Evolutionary conservation across 352 stramenopile genomes (phyloP).

Genomic region (Pythium dissotocum): DNA sequence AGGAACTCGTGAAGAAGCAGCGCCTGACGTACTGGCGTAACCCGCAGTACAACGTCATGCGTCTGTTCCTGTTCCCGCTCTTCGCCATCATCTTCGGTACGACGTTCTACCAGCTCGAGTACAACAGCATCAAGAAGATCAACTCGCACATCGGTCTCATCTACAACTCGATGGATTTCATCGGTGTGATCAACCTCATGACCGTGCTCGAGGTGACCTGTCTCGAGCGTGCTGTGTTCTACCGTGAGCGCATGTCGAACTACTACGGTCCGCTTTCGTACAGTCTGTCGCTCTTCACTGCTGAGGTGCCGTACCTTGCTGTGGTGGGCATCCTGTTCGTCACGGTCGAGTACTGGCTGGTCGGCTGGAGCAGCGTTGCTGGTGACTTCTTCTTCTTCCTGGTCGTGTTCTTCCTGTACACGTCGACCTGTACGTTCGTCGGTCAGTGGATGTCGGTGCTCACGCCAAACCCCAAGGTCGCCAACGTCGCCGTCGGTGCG

Average conservation of each 20-base stretch:
- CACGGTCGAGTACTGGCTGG: slow-evolving; percentile 65
- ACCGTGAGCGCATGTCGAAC: slow-evolving; percentile 70
- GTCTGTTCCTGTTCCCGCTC: slow-evolving; percentile 49
- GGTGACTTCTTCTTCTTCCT: slow-evolving; percentile 50
- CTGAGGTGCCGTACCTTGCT: slow-evolving; percentile 64
- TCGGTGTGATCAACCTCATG: slow-evolving; percentile 61
- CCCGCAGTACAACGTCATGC: slow-evolving; percentile 55
- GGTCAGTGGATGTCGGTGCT: slow-evolving; percentile 76
- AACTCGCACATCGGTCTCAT: slow-evolving; percentile 64
- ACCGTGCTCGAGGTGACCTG: slow-evolving; percentile 60
- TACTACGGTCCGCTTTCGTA: slow-evolving; percentile 72
- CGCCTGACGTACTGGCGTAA: slow-evolving; percentile 54
- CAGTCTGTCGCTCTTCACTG: slow-evolving; percentile 60
- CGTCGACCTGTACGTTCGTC: slow-evolving; percentile 59
- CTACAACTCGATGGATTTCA: slow-evolving; percentile 72
- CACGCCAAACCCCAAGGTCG: slow-evolving; percentile 75
- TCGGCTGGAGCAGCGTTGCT: slow-evolving; percentile 44
- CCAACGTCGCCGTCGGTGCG: slow-evolving; percentile 68
- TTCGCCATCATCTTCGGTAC: slow-evolving; percentile 62
- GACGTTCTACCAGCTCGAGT: slow-evolving; percentile 50
- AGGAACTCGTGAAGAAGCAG: slow-evolving; percentile 36
- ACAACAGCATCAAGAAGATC: slow-evolving; percentile 34
- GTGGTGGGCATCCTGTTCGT: slow-evolving; percentile 50
- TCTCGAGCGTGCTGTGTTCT: slow-evolving; percentile 56
- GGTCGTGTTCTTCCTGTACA: slow-evolving; percentile 55